Evolutionary conservation across 768 basidiomycete genomes (phyloP), one percentile per base, ranked within the genome.

Genomic region (Rhizopogon vesiculosus): DNA sequence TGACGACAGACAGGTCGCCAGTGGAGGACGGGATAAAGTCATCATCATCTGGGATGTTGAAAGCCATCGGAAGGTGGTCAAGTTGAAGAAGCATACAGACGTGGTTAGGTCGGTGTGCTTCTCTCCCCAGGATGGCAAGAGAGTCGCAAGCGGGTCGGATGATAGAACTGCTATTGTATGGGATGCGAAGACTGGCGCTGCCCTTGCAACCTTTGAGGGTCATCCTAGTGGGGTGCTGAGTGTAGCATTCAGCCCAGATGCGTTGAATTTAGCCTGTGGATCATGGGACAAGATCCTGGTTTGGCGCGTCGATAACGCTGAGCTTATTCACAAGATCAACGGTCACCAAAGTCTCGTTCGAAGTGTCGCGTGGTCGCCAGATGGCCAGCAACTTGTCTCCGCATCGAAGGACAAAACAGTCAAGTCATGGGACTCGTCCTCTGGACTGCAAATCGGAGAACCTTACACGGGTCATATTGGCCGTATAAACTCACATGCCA

Each of bases 201-300:
- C 35, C 13, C 25, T 41, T 1, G n/a, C 10, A 15, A 6, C 52
- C 7, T 12, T 43, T 7, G 28, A 16, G 22, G 52, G 52, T 15
- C 52, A 53, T 33, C 22, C 41, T 0, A 12, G 7, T 16, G 31
- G 13, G 35, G 35, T 35, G 35, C 10, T 35, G 12, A 35, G 10
- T 35, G 89, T 93, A 12, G 87, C 85, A 64, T 89, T 89, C 74
- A 82, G 79, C 58, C 87, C 84, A 3, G 86, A 87, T 58, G 85
- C 84, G 41, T 85, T 85, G 69, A 81, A 71, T 59, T 72, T 89
- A 31, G 87, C 87, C 2, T 89, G 87, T 0, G 87, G 88, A 8
- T 93, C 94, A 0, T 96, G 98, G 71, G 96, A 98, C 73, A 83
- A 89, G 57, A 93, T 98, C 64, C 78, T 95, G 64, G 93, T 94